Percentiles rank a stretch among this genome's conserved stretches.
These are phyloP conservation scores for Gardenia jasminoides DNA, from an alignment of 257 asterid species.

Conservation along the genomic window DNA sequence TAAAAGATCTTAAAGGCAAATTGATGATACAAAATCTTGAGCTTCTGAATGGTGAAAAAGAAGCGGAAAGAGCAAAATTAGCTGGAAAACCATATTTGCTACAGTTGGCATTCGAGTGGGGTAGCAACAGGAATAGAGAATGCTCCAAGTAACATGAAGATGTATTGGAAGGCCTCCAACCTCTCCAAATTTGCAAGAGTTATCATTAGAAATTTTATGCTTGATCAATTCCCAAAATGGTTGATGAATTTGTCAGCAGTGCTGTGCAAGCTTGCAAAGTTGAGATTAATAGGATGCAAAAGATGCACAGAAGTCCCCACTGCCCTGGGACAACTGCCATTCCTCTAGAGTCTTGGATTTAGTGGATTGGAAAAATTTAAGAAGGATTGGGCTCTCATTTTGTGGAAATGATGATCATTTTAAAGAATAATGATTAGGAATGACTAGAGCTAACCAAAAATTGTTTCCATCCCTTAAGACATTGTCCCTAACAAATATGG, in stretches of 20 bases:
- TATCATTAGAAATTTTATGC: constrained; percentile 16
- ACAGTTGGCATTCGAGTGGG: constrained; percentile 12
- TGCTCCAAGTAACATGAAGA: constrained; percentile 10
- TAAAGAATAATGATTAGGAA: not conserved
- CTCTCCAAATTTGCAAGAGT: constrained; percentile 28
- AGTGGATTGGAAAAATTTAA: not conserved
- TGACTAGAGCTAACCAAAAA: not conserved
- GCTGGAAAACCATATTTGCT: not conserved
- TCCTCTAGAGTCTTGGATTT: constrained; percentile 16
- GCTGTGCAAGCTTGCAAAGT: constrained; percentile 21
- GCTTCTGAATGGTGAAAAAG: constrained; percentile 16
- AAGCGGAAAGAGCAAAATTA: constrained; percentile 15
- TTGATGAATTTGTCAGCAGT: no score
- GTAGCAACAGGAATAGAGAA: not conserved
- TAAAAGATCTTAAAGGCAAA: no score
- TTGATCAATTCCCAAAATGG: no score
- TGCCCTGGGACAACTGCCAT: constrained; percentile 32
- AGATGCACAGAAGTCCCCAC: constrained; percentile 26
- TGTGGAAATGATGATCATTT: constrained; percentile 2
- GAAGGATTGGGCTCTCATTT: constrained; percentile 20
- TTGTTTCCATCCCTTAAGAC: constrained; percentile 24
- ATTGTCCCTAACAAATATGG: constrained; percentile 12
- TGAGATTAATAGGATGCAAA: not conserved
- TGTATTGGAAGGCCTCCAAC: constrained; percentile 38
- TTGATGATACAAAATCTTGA: constrained; percentile 11